Percentiles rank a stretch among this genome's conserved stretches.
Conservation (phyloP, 2,329 filamentous ascomycete genomes). For the Penicillium janthinellum region DNA sequence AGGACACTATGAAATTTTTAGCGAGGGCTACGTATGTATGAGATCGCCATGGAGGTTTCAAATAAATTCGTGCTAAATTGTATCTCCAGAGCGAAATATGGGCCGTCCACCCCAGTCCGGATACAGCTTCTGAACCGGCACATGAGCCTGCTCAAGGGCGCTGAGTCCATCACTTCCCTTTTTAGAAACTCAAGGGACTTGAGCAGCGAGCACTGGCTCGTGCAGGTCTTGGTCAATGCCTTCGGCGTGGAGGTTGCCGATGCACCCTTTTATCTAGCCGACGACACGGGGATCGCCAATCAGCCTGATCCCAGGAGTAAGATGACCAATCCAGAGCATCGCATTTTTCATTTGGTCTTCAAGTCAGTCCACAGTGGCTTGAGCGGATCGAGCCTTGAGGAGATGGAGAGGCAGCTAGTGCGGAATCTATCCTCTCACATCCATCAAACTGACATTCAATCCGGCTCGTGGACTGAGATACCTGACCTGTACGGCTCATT, state of each 20-base stretch:
- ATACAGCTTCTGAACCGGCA: not conserved
- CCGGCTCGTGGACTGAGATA: not conserved
- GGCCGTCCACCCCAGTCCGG: not conserved
- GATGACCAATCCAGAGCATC: conserved; percentile 9
- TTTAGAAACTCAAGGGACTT: conserved; percentile 7
- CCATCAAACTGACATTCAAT: not conserved
- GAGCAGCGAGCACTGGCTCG: conserved; percentile 7
- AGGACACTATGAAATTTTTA: not conserved
- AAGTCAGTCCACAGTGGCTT: not conserved
- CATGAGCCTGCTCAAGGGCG: not conserved
- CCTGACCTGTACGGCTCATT: not conserved
- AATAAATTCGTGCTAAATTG: not conserved
- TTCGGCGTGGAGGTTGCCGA: conserved; percentile 4
- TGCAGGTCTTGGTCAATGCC: conserved; percentile 7
- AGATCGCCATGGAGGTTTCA: not conserved
- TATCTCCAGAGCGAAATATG: not conserved
- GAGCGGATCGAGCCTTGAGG: conserved; percentile 3
- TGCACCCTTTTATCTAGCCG: conserved; percentile 1
- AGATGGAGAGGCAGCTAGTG: conserved; percentile 8
- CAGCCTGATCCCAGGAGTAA: conserved; percentile 5
- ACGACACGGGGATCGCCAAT: conserved; percentile 6
- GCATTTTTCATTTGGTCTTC: conserved; percentile 7
- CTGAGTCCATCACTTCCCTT: conserved; percentile 2
- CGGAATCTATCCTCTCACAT: conserved; percentile 1
- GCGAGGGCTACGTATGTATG: not conserved